Percentiles rank a stretch among this genome's conserved stretches.
Conservation (phyloP, 805 yeast genomes). For the Tetrapisispora fleetii region DNA sequence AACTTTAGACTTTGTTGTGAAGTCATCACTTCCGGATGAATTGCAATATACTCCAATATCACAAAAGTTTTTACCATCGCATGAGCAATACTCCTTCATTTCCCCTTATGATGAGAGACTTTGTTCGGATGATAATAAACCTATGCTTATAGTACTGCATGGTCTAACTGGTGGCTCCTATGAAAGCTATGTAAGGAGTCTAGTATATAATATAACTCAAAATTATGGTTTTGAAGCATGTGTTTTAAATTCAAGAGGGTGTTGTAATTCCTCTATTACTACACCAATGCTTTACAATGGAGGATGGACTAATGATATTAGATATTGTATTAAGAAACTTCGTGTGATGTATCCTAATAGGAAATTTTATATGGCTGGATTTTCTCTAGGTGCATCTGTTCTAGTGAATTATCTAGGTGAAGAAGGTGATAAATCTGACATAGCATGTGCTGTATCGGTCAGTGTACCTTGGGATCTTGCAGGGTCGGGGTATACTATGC, state of each 20-base stretch:
- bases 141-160: slow-evolving; percentile 57
- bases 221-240: slow-evolving; percentile 45
- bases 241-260: slow-evolving; percentile 68
- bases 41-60: slow-evolving; percentile 12
- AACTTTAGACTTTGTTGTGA: slow-evolving; percentile 56
- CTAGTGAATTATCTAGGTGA: slow-evolving; percentile 66
- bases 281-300: slow-evolving; percentile 65
- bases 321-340: slow-evolving; percentile 44
- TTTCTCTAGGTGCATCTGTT: slow-evolving; percentile 69
- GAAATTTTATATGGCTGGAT: slow-evolving; percentile 65
- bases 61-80: slow-evolving; percentile 32
- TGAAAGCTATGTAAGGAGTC: slow-evolving; percentile 61
- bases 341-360: slow-evolving; percentile 44
- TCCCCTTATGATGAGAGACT: slow-evolving; percentile 34
- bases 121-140: slow-evolving; percentile 34
- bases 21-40: slow-evolving; percentile 26
- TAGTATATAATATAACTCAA: slow-evolving; percentile 35
- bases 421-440: slow-evolving; percentile 37
- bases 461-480: slow-evolving; percentile 70
- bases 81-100: slow-evolving; percentile 14
- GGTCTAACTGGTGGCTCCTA: slow-evolving; percentile 85
- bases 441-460: slow-evolving; percentile 49
- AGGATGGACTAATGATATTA: slow-evolving; percentile 60
- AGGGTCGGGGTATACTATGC: slow-evolving; percentile 38
- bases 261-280: slow-evolving; percentile 58